phyloP scores from a whole-genome alignment of 2,329 filamentous ascomycete species.

The Scolecobasidium constrictum region DNA sequence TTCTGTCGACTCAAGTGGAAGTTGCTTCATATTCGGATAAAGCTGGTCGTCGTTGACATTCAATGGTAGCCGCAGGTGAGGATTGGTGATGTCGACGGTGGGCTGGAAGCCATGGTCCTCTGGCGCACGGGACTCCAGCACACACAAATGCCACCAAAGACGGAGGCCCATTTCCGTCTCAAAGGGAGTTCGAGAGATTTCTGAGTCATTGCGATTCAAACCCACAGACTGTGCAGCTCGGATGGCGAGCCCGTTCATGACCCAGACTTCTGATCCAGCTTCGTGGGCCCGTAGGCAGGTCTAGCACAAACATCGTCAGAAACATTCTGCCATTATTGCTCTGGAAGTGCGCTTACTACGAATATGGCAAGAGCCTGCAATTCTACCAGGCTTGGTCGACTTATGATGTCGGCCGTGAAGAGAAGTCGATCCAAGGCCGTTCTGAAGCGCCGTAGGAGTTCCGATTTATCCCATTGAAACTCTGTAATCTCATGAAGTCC shows the following conservation, averaged over 20 bases:
- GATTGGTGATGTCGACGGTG: slow-evolving; percentile 16
- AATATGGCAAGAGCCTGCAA: slow-evolving; percentile 2
- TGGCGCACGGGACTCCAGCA: slow-evolving; percentile 19
- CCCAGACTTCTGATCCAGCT: slow-evolving; percentile 19
- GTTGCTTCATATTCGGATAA: neutral
- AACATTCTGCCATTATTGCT: neutral
- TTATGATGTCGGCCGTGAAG: neutral
- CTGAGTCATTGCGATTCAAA: slow-evolving; percentile 18
- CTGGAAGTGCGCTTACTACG: no score
- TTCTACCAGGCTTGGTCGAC: neutral
- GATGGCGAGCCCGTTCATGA: slow-evolving; percentile 17
- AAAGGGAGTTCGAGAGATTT: slow-evolving; percentile 14
- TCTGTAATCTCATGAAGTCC: no score
- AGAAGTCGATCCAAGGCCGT: no score
- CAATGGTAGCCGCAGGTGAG: slow-evolving; percentile 16
- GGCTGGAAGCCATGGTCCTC: slow-evolving; percentile 20
- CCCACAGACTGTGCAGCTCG: slow-evolving; percentile 21
- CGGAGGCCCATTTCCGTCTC: slow-evolving; percentile 20
- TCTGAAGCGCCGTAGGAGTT: no score
- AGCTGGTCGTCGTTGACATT: slow-evolving; percentile 23
- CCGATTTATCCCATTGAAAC: no score
- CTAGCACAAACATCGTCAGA: no score
- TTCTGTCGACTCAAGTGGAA: no score
- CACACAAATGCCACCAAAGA: slow-evolving; percentile 20
- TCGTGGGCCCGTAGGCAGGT: no score